These are phyloP conservation scores for Zymoseptoria pseudotritici DNA, from an alignment of 2,329 filamentous ascomycete species.

Conservation along the genomic window DNA sequence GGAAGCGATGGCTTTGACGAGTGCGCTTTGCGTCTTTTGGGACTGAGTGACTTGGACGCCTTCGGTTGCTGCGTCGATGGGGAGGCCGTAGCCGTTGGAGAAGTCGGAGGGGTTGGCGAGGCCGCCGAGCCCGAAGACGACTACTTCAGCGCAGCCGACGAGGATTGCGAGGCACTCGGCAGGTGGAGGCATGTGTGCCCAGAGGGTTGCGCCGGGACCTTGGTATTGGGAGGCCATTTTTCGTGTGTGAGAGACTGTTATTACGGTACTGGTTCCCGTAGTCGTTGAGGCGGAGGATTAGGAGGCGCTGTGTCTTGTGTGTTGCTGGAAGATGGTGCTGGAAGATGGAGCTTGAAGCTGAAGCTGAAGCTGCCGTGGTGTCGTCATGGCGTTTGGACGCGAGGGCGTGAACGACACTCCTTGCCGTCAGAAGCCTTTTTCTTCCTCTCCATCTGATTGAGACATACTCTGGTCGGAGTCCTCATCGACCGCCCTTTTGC, in stretches of 20 bases:
- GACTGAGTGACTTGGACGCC: conserved; percentile 10
- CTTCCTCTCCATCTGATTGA: too few species aligned
- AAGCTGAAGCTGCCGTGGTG: too few species aligned
- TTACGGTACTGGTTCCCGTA: neutral
- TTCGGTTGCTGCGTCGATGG: conserved; percentile 14
- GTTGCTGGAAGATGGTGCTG: neutral
- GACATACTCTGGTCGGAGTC: too few species aligned
- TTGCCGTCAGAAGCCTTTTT: too few species aligned
- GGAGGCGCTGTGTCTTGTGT: neutral
- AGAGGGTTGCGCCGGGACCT: conserved; percentile 11
- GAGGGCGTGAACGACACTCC: too few species aligned
- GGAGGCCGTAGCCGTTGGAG: conserved; percentile 29
- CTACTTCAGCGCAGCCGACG: conserved; percentile 26
- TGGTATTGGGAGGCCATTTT: conserved; percentile 13
- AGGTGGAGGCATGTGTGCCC: conserved; percentile 27
- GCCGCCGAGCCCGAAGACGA: conserved; percentile 29
- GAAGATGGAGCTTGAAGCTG: neutral
- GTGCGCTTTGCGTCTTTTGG: conserved; percentile 22
- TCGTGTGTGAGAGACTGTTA: neutral
- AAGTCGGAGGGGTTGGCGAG: conserved; percentile 28
- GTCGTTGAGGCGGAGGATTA: neutral
- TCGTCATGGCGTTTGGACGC: too few species aligned
- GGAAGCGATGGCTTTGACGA: conserved; percentile 24
- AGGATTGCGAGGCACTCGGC: conserved; percentile 31
- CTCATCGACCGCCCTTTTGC: too few species aligned